phyloP scores from a whole-genome alignment of 2,329 filamentous ascomycete species.

The Fusarium buharicum region DNA sequence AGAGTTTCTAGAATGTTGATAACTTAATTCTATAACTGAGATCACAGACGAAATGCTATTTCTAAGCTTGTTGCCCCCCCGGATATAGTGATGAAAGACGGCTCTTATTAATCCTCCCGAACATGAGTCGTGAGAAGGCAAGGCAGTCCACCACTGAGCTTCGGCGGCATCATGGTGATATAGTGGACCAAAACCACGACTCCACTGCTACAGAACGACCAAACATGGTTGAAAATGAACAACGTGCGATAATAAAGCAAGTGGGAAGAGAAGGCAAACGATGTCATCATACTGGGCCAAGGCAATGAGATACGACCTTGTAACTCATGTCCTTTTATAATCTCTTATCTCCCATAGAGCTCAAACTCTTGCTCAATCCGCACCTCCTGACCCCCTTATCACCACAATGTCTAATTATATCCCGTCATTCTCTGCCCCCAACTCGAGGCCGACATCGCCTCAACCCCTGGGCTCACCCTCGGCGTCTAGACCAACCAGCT shows the following conservation, averaged over 20 bases:
- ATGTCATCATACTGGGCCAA: constrained; percentile 33
- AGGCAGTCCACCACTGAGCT: constrained; percentile 14
- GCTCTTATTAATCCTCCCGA: not conserved
- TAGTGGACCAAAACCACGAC: constrained; percentile 34
- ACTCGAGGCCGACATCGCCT: constrained; percentile 36
- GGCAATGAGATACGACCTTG: constrained; percentile 2
- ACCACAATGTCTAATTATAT: constrained; percentile 37
- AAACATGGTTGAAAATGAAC: constrained; percentile 16
- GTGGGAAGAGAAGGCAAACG: constrained; percentile 7
- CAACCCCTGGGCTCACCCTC: constrained; percentile 32
- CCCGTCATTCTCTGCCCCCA: constrained; percentile 38
- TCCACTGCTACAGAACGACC: constrained; percentile 23
- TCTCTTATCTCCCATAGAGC: constrained; percentile 16
- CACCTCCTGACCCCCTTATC: constrained; percentile 1
- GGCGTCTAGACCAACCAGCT: constrained; percentile 35
- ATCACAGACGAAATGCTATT: constrained; percentile 3
- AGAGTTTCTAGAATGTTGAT: not conserved
- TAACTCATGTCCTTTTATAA: constrained; percentile 14
- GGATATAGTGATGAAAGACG: not conserved
- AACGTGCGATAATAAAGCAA: constrained; percentile 25
- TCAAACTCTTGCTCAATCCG: constrained; percentile 11
- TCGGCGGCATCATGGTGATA: constrained; percentile 41
- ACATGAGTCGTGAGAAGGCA: constrained; percentile 4
- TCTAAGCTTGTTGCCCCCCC: constrained; percentile 5
- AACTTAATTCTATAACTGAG: no score